These are phyloP conservation scores for Podila epigama DNA, from an alignment of 192 early-diverging fungal genomes.

Conservation along the genomic window DNA sequence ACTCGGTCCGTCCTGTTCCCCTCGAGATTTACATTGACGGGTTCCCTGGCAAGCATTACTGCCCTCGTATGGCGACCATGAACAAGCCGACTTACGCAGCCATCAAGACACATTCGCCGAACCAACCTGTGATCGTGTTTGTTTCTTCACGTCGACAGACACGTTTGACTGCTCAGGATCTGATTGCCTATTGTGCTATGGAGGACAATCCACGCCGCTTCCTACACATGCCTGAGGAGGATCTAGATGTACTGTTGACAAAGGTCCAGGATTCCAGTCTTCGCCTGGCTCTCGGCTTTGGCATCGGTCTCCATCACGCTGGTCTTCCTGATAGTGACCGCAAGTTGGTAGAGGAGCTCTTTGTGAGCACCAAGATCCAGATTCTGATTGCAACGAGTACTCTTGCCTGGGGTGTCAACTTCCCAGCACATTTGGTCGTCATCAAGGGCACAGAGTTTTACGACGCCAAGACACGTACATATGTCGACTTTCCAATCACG, in stretches of 20 bases:
- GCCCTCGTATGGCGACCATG: slow-evolving; percentile 98
- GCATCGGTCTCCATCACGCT: slow-evolving; percentile 98
- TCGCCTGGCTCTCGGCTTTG: slow-evolving; percentile 85
- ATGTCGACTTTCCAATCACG: slow-evolving; percentile 97
- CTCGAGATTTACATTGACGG: slow-evolving; percentile 98
- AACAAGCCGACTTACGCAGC: slow-evolving; percentile 96
- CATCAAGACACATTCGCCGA: slow-evolving; percentile 93
- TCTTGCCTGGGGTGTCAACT: slow-evolving; percentile 98
- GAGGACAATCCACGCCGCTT: slow-evolving; percentile 94
- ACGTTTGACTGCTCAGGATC: slow-evolving; percentile 93
- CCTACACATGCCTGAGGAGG: slow-evolving; percentile 83
- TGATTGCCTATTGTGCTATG: slow-evolving; percentile 91
- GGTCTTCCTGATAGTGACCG: slow-evolving; percentile 90
- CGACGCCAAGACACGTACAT: slow-evolving; percentile 87
- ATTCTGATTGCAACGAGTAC: slow-evolving; percentile 95
- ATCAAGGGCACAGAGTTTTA: slow-evolving; percentile 99
- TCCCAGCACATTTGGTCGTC: slow-evolving; percentile 96
- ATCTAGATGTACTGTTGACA: slow-evolving; percentile 74
- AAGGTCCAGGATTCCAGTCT: slow-evolving; percentile 84
- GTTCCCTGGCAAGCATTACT: slow-evolving; percentile 96
- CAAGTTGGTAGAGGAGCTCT: slow-evolving; percentile 90
- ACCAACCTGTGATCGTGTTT: slow-evolving; percentile 96
- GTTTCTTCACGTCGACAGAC: slow-evolving; percentile 98
- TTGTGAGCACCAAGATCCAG: slow-evolving; percentile 94
- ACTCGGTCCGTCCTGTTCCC: slow-evolving; percentile 96